Percentiles rank a stretch among this genome's conserved stretches.
Conservation (phyloP, 2,329 filamentous ascomycete species). For the Talaromyces islandicus region DNA sequence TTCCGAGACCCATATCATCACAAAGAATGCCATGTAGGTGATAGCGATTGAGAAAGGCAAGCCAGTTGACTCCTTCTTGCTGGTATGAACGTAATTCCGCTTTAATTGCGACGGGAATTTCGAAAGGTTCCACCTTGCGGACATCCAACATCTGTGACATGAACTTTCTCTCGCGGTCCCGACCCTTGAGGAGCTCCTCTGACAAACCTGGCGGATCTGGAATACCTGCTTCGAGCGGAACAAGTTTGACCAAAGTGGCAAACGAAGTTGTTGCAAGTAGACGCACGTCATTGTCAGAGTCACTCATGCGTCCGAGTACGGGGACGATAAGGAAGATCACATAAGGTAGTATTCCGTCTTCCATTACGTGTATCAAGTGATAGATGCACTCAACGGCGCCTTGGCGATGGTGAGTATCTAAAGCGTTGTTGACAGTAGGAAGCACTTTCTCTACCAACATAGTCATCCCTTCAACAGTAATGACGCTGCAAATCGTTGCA, state of each 20-base stretch:
- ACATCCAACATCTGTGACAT: constrained; percentile 94
- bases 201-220: constrained; percentile 93
- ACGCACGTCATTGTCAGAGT: constrained; percentile 92
- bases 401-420: constrained; percentile 84
- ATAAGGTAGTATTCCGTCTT: constrained; percentile 89
- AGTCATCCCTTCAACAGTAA: constrained; percentile 92
- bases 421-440: constrained; percentile 82
- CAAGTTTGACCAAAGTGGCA: constrained; percentile 91
- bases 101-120: constrained; percentile 94
- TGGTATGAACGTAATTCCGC: constrained; percentile 94
- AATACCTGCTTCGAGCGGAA: constrained; percentile 93
- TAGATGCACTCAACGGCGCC: constrained; percentile 94
- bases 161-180: constrained; percentile 92
- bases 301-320: constrained; percentile 94
- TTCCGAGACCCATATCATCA: constrained; percentile 98
- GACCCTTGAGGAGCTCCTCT: constrained; percentile 76
- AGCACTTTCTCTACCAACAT: constrained; percentile 89
- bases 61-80: constrained; percentile 98
- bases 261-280: constrained; percentile 95
- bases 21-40: constrained; percentile 97
- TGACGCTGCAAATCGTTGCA: constrained; percentile 94
- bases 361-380: constrained; percentile 97
- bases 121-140: constrained; percentile 91
- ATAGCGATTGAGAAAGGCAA: constrained; percentile 96
- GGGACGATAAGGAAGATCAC: constrained; percentile 98